Conservation (phyloP, 306 rosid species). For the cucumber (Cucumis sativus) region DNA sequence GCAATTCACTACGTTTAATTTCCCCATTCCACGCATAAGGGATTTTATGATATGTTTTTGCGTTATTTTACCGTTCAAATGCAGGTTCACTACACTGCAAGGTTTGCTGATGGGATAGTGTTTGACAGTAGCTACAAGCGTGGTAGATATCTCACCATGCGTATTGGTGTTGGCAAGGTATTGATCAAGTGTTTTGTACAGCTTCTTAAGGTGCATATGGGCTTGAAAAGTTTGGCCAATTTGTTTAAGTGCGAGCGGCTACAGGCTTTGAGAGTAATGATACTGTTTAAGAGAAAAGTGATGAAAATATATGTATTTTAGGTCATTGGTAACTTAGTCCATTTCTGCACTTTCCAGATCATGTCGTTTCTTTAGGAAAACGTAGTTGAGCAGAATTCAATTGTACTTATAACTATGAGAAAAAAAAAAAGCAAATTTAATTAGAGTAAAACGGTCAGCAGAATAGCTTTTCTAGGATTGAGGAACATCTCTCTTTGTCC, state of each 20-base stretch:
- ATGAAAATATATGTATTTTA: background rate
- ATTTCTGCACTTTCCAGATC: background rate
- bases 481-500: background rate
- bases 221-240: background rate
- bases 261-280: background rate
- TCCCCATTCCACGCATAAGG: background rate
- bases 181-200: slow-evolving; percentile 3
- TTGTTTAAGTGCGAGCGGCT: background rate
- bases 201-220: background rate
- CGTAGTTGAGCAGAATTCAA: background rate
- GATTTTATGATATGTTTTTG: background rate
- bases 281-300: background rate
- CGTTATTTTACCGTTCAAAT: background rate
- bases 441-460: background rate
- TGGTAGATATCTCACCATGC: slow-evolving; percentile 85
- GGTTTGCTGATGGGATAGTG: slow-evolving; percentile 71
- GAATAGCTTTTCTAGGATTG: background rate
- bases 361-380: background rate
- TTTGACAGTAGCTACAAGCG: slow-evolving; percentile 93
- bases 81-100: slow-evolving; percentile 85
- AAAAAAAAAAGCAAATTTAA: background rate
- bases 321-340: background rate
- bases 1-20: background rate
- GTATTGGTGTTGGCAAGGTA: slow-evolving; percentile 91
- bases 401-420: background rate